Percentiles rank a stretch among this genome's conserved stretches.
These are phyloP conservation scores for Ascodesmis nigricans DNA, from an alignment of 495 filamentous ascomycete species.

Conservation along the genomic window DNA sequence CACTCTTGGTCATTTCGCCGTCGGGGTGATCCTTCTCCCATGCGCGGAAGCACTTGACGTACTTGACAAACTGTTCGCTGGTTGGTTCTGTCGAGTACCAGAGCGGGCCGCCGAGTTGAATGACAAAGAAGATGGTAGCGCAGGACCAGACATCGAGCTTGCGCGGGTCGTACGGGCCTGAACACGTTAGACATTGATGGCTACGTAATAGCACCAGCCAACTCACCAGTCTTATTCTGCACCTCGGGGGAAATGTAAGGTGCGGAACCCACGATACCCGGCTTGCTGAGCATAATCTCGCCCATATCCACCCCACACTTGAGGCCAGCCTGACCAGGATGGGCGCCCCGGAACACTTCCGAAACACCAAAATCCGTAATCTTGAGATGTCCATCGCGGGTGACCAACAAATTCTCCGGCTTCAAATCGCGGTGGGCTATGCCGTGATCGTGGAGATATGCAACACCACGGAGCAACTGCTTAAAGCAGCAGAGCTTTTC, in stretches of 20 bases:
- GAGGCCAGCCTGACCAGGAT: slow-evolving; percentile 44
- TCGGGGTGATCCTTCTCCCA: slow-evolving; percentile 33
- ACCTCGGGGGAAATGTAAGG: slow-evolving; percentile 67
- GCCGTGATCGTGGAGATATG: slow-evolving; percentile 46
- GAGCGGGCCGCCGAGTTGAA: slow-evolving; percentile 39
- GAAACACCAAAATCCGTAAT: slow-evolving; percentile 65
- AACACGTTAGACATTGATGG: slow-evolving; percentile 6
- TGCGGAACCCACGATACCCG: slow-evolving; percentile 51
- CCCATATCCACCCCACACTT: slow-evolving; percentile 44
- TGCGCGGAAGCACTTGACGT: slow-evolving; percentile 39
- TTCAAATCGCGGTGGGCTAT: slow-evolving; percentile 71
- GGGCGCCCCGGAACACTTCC: slow-evolving; percentile 51
- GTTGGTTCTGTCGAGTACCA: slow-evolving; percentile 37
- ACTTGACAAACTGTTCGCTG: slow-evolving; percentile 30
- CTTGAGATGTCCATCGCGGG: slow-evolving; percentile 45
- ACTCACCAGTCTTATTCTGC: slow-evolving; percentile 34
- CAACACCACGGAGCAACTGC: slow-evolving; percentile 47
- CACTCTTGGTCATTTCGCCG: slow-evolving; percentile 26
- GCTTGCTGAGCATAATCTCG: slow-evolving; percentile 41
- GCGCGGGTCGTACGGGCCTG: slow-evolving; percentile 47
- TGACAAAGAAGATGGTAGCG: slow-evolving; percentile 47
- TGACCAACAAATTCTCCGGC: slow-evolving; percentile 53
- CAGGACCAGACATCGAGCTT: slow-evolving; percentile 59
- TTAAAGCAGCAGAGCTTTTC: slow-evolving; percentile 59
- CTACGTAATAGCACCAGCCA: slow-evolving; percentile 1